Base-by-base conservation (phyloP, 2,329 filamentous ascomycete genomes). In the Zalaria obscura region DNA sequence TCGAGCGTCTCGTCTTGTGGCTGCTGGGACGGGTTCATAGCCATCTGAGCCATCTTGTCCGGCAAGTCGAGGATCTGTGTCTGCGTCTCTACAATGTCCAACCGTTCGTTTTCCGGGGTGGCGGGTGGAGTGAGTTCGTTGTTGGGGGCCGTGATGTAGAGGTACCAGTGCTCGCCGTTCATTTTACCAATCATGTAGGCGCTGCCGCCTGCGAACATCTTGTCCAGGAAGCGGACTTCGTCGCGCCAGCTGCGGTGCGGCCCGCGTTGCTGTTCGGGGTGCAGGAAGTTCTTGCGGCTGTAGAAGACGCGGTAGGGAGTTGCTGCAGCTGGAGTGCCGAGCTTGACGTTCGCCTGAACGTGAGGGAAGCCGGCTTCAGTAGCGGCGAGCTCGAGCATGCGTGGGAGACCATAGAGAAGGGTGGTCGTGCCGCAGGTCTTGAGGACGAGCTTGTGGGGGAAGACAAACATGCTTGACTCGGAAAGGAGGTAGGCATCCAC, bases 111-210 rank as follows among this genome's bases (percentile, higher is more conserved):
- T 7, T 61, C 62, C 4, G 89, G 88, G 7, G 83, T 93, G 27
- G 78, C 71, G 43, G 89, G 88, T 4, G 88, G 87, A 0, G 88
- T 93, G 49, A 93, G 69, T 41, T 75, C 69, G 38, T 76, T 80
- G 58, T 82, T 80, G 11, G 91, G 89, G 40, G 85, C 85, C 8
- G 91, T 96, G 55, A 96, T 80, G 67, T 98, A 98, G 42, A 98
- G 70, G 60, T 96, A 96, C 91, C 91, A 98, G 55, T 98, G 91
- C 62, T 98, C 91, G 44, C 91, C 89, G 53, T 98, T 98, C 89
- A 96, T 96, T 68, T 95, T 96, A 56, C 91, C 91, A 50, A 98
- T 93, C 88, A 96, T 94, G 64, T 98, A 98, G 39, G 91, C 91
- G 62, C 89, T 96, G 42, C 91, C 91, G 43, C 84, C 81, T 47